These are phyloP conservation scores for Juncus effusus DNA, from an alignment of 176 grass and related monocot species.

Conservation along the genomic window DNA sequence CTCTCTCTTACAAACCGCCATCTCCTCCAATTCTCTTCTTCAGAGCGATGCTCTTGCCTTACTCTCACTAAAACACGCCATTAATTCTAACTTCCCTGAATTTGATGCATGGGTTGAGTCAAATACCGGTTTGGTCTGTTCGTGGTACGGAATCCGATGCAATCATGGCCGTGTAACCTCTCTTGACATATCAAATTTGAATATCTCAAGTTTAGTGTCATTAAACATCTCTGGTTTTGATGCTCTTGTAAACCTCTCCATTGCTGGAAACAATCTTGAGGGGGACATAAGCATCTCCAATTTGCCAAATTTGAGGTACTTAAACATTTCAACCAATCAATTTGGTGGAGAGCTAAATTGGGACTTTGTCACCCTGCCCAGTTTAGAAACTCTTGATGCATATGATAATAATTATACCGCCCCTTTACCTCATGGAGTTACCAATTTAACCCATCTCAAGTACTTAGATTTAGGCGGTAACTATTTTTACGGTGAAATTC, in stretches of 20 bases:
- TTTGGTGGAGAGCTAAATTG: constrained; percentile 61
- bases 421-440: constrained; percentile 43
- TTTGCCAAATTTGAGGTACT: constrained; percentile 42
- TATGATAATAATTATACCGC: constrained; percentile 97
- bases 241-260: constrained; percentile 52
- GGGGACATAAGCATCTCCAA: constrained; percentile 32
- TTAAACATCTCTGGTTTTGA: constrained; percentile 34
- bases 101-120: constrained; percentile 47
- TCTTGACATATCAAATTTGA: constrained; percentile 66
- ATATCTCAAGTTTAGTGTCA: constrained; percentile 48
- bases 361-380: constrained; percentile 47
- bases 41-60: constrained; percentile 52
- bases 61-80: constrained; percentile 41
- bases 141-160: constrained; percentile 72
- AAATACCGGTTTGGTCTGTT: constrained; percentile 55
- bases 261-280: constrained; percentile 64
- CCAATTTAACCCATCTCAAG: constrained; percentile 40
- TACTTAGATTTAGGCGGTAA: constrained; percentile 93
- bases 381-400: constrained; percentile 77
- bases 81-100: constrained; percentile 32
- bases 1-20: constrained; percentile 5
- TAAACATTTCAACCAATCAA: constrained; percentile 74
- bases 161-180: constrained; percentile 46
- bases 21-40: constrained; percentile 19
- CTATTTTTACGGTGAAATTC: constrained; percentile 68